phyloP scores from a whole-genome alignment of 495 filamentous ascomycete genomes.

The Cercophora samala region DNA sequence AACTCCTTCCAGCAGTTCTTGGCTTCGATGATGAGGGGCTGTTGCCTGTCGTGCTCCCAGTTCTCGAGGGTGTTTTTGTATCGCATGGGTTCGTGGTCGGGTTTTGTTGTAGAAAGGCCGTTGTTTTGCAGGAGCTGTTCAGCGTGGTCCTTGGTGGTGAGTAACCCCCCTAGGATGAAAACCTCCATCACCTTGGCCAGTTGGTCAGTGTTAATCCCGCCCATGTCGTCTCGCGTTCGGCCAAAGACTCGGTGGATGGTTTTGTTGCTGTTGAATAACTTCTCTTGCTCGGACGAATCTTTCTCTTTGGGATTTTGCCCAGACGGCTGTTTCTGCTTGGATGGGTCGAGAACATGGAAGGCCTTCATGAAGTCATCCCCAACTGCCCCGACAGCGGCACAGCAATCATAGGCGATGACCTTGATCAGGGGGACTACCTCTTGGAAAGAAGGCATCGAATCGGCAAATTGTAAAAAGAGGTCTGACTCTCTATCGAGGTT shows the following conservation, averaged over 20 bases:
- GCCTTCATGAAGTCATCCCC: conserved; percentile 25
- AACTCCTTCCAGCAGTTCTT: background rate
- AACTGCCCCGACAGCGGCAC: conserved; percentile 25
- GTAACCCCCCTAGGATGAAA: conserved; percentile 18
- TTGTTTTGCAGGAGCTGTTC: background rate
- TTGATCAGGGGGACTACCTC: conserved; percentile 8
- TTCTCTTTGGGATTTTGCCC: no score
- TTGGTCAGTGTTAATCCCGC: conserved; percentile 10
- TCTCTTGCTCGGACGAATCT: conserved; percentile 11
- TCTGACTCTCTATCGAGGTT: background rate
- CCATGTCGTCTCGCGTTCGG: background rate
- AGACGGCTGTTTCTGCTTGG: background rate
- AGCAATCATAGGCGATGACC: conserved; percentile 24
- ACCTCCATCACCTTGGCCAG: conserved; percentile 5
- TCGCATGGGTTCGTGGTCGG: background rate
- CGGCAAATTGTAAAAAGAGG: background rate
- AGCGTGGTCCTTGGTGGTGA: background rate
- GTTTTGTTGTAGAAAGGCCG: background rate
- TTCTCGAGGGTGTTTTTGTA: background rate
- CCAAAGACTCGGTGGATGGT: conserved; percentile 21
- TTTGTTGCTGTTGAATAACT: conserved; percentile 3
- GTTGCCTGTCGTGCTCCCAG: background rate
- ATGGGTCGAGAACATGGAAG: conserved; percentile 11
- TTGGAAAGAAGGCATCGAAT: background rate
- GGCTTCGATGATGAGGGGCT: conserved; percentile 3